Percentiles rank a stretch among this genome's conserved stretches.
These are phyloP conservation scores for Phytophthora citricola DNA, from an alignment of 352 stramenopile genomes.

Conservation along the genomic window DNA sequence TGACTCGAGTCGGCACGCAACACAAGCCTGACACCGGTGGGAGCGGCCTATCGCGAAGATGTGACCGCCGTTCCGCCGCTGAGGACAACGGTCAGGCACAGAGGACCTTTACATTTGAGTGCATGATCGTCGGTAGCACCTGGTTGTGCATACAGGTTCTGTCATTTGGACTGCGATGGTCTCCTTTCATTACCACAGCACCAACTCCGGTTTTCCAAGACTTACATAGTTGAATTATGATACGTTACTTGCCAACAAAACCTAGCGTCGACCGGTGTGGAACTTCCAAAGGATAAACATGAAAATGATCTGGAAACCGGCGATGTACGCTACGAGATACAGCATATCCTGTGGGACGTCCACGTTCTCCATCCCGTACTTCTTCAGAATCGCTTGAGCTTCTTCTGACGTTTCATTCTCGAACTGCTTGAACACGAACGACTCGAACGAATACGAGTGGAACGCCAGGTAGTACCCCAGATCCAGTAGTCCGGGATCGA, in stretches of 20 bases:
- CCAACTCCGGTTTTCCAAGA: not conserved
- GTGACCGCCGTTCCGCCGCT: constrained; percentile 2
- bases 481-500: no score
- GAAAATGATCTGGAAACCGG: constrained; percentile 46
- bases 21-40: constrained; percentile 6
- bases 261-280: constrained; percentile 21
- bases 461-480: no score
- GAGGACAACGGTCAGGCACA: constrained; percentile 8
- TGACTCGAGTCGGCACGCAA: not conserved
- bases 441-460: not conserved
- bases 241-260: constrained; percentile 5
- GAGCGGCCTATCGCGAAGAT: constrained; percentile 15
- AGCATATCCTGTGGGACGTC: constrained; percentile 51
- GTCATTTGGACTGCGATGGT: not conserved
- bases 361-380: constrained; percentile 55
- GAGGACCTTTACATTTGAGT: constrained; percentile 9
- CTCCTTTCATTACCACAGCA: no score
- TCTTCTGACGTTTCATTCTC: constrained; percentile 26
- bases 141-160: constrained; percentile 5
- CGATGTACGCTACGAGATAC: constrained; percentile 28
- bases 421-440: constrained; percentile 85
- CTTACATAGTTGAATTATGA: constrained; percentile 10
- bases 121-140: not conserved
- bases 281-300: constrained; percentile 35
- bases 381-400: constrained; percentile 22